Evolutionary conservation across 2,329 filamentous ascomycete species (phyloP).

Genomic region (Apiospora saccharicola): DNA sequence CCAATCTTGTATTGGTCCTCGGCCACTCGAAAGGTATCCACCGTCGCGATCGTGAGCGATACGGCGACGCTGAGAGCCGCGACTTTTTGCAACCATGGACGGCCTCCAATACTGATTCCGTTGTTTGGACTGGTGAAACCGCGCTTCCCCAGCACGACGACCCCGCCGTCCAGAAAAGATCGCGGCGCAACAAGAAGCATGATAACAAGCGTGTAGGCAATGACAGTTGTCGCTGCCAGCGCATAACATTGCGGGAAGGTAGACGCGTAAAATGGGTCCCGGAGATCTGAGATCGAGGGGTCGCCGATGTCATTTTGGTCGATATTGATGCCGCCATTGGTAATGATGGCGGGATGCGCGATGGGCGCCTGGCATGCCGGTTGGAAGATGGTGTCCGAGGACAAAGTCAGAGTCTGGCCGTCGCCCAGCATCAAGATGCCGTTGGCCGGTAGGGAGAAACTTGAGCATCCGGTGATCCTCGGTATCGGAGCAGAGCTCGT

Average conservation of each 20-base stretch:
- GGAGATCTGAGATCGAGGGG: constrained; percentile 67
- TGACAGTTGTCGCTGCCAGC: constrained; percentile 87
- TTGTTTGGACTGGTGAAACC: constrained; percentile 85
- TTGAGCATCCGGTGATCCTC: constrained; percentile 45
- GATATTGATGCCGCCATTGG: constrained; percentile 49
- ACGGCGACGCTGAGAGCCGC: constrained; percentile 78
- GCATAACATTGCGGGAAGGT: constrained; percentile 94
- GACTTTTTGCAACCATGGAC: constrained; percentile 92
- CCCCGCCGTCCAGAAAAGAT: constrained; percentile 87
- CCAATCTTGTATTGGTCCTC: constrained; percentile 81
- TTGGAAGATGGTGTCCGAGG: constrained; percentile 65
- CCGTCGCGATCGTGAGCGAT: constrained; percentile 91
- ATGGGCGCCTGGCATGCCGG: constrained; percentile 60
- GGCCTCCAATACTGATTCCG: constrained; percentile 85
- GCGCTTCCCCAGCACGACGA: constrained; percentile 79
- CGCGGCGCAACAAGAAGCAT: constrained; percentile 95
- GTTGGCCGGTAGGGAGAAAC: constrained; percentile 52
- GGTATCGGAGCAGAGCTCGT: constrained; percentile 34
- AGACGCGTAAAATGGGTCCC: constrained; percentile 92
- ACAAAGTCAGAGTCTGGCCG: constrained; percentile 65
- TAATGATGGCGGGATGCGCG: constrained; percentile 49
- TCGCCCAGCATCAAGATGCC: constrained; percentile 59
- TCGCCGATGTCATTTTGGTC: constrained; percentile 48
- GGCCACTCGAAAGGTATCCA: constrained; percentile 87
- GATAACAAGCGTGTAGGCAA: constrained; percentile 90